Evolutionary conservation across 345 rosid species (phyloP), one percentile per base, ranked within the genome.

Genomic region (Linum usitatissimum): DNA sequence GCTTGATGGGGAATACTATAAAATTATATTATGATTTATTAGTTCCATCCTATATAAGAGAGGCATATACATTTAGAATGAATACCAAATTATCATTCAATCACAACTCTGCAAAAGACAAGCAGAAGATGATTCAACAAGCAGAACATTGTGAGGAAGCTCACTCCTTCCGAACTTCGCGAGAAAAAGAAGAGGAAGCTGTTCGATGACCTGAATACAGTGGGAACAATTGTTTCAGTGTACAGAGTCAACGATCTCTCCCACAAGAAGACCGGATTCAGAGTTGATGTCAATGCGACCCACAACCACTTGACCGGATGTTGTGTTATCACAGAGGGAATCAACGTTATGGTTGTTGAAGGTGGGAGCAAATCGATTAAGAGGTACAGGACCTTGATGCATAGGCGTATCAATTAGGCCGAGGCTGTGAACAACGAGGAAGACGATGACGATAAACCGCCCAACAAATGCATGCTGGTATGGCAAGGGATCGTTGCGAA

Each of bases 131-230:
- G n/a, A n/a, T n/a, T n/a, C n/a, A n/a, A n/a, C n/a, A n/a, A n/a
- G n/a, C n/a, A n/a, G 77, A 90, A 90, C 51, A 75, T 85, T 30
- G 95, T 96, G 8, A 79, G 99, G 55, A 93, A 90, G 80, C 95
- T 93, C 54, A 90, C 99, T 51, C 96, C 96, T 20, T 86, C 95
- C 12, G 99, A 93, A 81, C 83, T 83, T 10, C 90, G 96, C 55
- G 95, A 87, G 73, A 93, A 90, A 81, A 93, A 93, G 70, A 96
- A 90, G 79, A 86, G 84, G 64, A 87, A 86, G 84, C 90, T 93
- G 20, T 93, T 90, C 62, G 96, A 87, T 53, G 99, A 87, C 67
- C 80, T 81, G 15, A 78, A 66, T 64, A 70, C 86, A 0, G 6
- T 79, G 14, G 99, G 90, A 61, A 93, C 95, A 0, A 75, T 83